These are phyloP conservation scores for Fusarium heterosporum DNA, from an alignment of 2,329 filamentous ascomycete genomes.

Conservation along the genomic window DNA sequence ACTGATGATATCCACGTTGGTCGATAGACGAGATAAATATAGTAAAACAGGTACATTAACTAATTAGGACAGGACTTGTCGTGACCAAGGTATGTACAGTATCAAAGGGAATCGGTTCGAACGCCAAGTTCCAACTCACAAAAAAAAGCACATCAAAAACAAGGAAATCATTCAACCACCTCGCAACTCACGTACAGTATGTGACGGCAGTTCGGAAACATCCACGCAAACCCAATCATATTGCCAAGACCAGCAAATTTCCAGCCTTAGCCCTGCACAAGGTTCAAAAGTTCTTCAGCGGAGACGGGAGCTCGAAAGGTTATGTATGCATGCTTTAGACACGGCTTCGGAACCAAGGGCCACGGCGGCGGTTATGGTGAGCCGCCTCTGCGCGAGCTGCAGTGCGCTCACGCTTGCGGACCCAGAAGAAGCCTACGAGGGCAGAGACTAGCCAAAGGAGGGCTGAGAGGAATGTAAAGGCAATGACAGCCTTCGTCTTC, in stretches of 20 bases:
- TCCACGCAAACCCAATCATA: slow-evolving; percentile 27
- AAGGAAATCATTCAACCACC: slow-evolving; percentile 31
- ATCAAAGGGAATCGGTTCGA: slow-evolving; percentile 18
- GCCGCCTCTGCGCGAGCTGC: slow-evolving; percentile 50
- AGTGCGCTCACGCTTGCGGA: slow-evolving; percentile 55
- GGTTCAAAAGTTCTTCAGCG: slow-evolving; percentile 21
- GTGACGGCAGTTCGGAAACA: slow-evolving; percentile 23
- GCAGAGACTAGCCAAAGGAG: slow-evolving; percentile 76
- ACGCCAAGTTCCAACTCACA: slow-evolving; percentile 22
- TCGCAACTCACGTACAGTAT: not conserved
- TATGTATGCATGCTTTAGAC: slow-evolving; percentile 50
- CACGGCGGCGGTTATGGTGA: slow-evolving; percentile 44
- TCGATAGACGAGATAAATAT: slow-evolving; percentile 15
- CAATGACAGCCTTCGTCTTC: slow-evolving; percentile 76
- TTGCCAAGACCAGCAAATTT: slow-evolving; percentile 19
- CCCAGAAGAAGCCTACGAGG: slow-evolving; percentile 68
- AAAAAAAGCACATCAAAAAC: slow-evolving; percentile 28
- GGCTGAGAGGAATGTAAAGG: slow-evolving; percentile 78
- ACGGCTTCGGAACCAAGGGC: slow-evolving; percentile 58
- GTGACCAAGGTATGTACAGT: not conserved
- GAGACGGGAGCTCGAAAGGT: slow-evolving; percentile 2
- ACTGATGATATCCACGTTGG: not conserved
- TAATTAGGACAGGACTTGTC: slow-evolving; percentile 10
- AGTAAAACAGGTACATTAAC: slow-evolving; percentile 19
- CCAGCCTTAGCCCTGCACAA: not conserved